Conservation (phyloP, 2,329 filamentous ascomycete genomes). For the Trichothecium roseum region DNA sequence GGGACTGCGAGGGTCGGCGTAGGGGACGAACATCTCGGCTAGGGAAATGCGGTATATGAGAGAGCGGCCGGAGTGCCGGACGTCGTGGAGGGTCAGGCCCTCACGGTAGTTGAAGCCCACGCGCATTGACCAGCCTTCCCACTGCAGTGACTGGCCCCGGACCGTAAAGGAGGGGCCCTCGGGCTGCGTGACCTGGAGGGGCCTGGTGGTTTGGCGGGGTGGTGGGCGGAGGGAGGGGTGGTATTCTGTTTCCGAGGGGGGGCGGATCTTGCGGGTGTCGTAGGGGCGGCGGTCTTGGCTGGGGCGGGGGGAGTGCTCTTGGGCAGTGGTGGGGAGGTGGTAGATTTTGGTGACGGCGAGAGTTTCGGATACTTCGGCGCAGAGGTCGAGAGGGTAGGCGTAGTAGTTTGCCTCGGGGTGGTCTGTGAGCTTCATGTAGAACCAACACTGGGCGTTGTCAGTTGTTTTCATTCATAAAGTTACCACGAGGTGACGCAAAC, state of each 20-base stretch:
- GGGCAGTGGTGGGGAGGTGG: constrained; percentile 24
- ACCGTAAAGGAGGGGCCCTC: constrained; percentile 27
- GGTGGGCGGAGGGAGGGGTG: constrained; percentile 14
- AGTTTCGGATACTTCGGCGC: constrained; percentile 35
- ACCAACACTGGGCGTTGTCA: constrained; percentile 12
- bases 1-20: constrained; percentile 50
- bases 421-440: constrained; percentile 16
- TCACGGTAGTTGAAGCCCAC: constrained; percentile 59
- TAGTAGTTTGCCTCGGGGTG: constrained; percentile 42
- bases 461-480: too few relatives aligned
- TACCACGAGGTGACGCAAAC: too few relatives aligned
- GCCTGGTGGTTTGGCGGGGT: constrained; percentile 15
- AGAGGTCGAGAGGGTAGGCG: constrained; percentile 42
- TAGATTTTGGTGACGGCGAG: constrained; percentile 35
- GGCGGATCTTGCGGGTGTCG: constrained; percentile 27
- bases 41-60: constrained; percentile 55
- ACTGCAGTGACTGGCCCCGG: constrained; percentile 31
- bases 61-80: constrained; percentile 52
- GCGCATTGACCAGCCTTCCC: constrained; percentile 57
- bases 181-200: constrained; percentile 17
- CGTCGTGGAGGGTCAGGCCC: constrained; percentile 55
- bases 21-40: constrained; percentile 59
- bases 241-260: constrained; percentile 28
- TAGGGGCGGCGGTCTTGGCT: constrained; percentile 18
- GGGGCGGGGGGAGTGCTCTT: constrained; percentile 13